phyloP scores from a whole-genome alignment of 2,329 filamentous ascomycete species.

The Dactylellina sp. region DNA sequence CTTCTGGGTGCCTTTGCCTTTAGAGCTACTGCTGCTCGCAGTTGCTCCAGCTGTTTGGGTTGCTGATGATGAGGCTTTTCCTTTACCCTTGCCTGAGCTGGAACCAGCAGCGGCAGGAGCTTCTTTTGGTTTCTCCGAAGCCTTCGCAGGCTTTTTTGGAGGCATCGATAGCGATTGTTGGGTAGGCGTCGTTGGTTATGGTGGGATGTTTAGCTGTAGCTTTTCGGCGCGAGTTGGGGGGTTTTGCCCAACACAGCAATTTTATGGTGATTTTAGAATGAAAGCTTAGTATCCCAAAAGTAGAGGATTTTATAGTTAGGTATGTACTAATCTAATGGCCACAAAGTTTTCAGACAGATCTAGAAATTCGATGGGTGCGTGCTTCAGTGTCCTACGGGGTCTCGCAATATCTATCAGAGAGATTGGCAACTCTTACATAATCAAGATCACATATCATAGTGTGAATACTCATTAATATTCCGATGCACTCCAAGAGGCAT shows the following conservation, averaged over 20 bases:
- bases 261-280: no score
- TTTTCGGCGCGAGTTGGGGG: not conserved
- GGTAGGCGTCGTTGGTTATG: slow-evolving; percentile 1
- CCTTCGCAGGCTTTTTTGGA: slow-evolving; percentile 52
- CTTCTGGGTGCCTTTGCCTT: slow-evolving; percentile 60
- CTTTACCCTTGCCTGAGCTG: slow-evolving; percentile 42
- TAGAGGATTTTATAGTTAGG: no score
- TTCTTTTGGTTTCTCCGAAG: slow-evolving; percentile 46
- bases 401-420: no score
- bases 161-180: slow-evolving; percentile 30
- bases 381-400: no score
- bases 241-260: not conserved
- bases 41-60: slow-evolving; percentile 9
- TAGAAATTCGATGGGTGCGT: no score
- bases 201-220: not conserved
- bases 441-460: no score
- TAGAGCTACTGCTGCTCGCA: slow-evolving; percentile 14
- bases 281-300: no score
- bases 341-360: no score
- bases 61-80: slow-evolving; percentile 20
- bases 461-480: no score
- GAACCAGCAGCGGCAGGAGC: slow-evolving; percentile 15
- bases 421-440: no score
- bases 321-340: no score
- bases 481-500: no score